Conservation (phyloP, 305 asterid species). For the Salvia sclarea region DNA sequence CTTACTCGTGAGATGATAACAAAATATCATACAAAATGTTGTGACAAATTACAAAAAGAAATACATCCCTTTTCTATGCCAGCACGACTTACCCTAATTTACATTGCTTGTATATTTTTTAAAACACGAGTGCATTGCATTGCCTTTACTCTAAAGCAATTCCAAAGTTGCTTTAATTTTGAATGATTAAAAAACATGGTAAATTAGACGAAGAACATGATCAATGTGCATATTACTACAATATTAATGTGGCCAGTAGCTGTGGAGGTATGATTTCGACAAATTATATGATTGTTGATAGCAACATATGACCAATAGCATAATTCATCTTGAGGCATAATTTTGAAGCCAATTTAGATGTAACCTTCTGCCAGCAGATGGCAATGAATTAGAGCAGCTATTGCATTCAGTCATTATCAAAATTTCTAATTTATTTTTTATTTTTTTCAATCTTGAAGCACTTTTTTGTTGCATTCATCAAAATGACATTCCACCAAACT, state of each 20-base stretch:
- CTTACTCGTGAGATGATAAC: too few species aligned
- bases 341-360: slow-evolving; percentile 17
- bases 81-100: slow-evolving; percentile 18
- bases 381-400: slow-evolving; percentile 36
- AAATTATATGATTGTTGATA: slow-evolving; percentile 20
- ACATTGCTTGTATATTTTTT: slow-evolving; percentile 11
- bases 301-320: slow-evolving; percentile 37
- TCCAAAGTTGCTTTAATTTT: neutral
- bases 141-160: slow-evolving; percentile 48
- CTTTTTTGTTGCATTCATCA: slow-evolving; percentile 16
- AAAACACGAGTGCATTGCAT: slow-evolving; percentile 24
- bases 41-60: neutral
- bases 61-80: neutral
- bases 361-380: slow-evolving; percentile 24
- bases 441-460: slow-evolving; percentile 2
- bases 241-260: slow-evolving; percentile 13
- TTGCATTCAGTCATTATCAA: slow-evolving; percentile 37
- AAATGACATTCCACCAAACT: slow-evolving; percentile 53
- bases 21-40: too few species aligned
- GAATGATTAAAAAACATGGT: neutral
- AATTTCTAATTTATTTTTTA: slow-evolving; percentile 39
- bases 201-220: slow-evolving; percentile 24
- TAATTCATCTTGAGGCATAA: slow-evolving; percentile 15
- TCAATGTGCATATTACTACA: slow-evolving; percentile 11
- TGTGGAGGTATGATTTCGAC: slow-evolving; percentile 21